Conservation (phyloP, 2,329 filamentous ascomycete species). For the Truncatella angustata region DNA sequence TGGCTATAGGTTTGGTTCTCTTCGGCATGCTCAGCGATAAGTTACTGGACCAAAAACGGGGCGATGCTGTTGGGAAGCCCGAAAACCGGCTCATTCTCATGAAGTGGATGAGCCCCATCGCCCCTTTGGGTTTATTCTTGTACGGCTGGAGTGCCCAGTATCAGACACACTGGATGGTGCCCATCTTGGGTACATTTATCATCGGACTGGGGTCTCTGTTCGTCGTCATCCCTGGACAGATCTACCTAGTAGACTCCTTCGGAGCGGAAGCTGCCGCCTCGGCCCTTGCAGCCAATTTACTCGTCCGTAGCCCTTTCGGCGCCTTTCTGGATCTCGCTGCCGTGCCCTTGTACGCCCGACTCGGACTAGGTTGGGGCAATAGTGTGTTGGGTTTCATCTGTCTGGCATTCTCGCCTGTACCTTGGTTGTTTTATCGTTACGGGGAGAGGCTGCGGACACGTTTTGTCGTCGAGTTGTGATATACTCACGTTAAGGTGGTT, state of each 20-base stretch:
- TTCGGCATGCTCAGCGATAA: constrained; percentile 18
- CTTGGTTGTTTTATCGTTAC: neutral
- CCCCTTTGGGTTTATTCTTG: constrained; percentile 39
- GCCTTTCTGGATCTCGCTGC: constrained; percentile 50
- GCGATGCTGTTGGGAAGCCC: neutral
- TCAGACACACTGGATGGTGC: constrained; percentile 43
- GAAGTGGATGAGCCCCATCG: constrained; percentile 16
- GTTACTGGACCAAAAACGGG: neutral
- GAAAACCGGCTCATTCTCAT: constrained; percentile 20
- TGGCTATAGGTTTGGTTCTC: neutral
- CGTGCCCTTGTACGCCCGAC: constrained; percentile 44
- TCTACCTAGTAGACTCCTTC: constrained; percentile 24
- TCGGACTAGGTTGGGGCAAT: constrained; percentile 41
- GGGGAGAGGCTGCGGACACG: neutral
- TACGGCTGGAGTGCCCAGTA: constrained; percentile 45
- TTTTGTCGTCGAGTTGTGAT: neutral
- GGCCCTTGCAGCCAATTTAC: constrained; percentile 53
- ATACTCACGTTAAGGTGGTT: too few species aligned
- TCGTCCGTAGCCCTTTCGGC: constrained; percentile 52
- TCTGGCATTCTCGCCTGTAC: neutral
- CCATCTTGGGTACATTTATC: constrained; percentile 41
- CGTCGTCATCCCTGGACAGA: constrained; percentile 30
- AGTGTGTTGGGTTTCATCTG: neutral
- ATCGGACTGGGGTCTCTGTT: constrained; percentile 34
- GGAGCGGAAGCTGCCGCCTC: constrained; percentile 30